These are phyloP conservation scores for Mycocalia duriaeana DNA, from an alignment of 1,284 basidiomycete species.

Conservation along the genomic window DNA sequence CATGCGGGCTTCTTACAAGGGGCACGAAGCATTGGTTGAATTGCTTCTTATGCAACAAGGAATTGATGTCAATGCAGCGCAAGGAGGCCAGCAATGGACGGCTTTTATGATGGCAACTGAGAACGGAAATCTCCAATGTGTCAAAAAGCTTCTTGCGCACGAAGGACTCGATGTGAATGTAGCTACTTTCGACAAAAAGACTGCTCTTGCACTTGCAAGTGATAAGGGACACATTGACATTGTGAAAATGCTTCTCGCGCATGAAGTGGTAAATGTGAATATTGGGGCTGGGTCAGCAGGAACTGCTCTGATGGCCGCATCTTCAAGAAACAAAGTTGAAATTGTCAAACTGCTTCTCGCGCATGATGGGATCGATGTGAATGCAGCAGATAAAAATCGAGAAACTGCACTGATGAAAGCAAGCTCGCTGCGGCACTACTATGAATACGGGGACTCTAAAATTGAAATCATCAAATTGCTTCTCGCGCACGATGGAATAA, in stretches of 20 bases:
- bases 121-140: neutral
- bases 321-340: neutral
- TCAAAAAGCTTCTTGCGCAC: neutral
- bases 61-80: neutral
- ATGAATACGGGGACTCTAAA: neutral
- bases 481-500: neutral
- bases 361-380: neutral
- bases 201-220: constrained; percentile 2
- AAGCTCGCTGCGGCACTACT: no score
- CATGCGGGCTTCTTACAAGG: neutral
- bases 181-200: neutral
- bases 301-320: constrained; percentile 2
- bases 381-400: constrained; percentile 1
- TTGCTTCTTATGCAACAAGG: neutral
- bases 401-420: constrained; percentile 4
- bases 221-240: neutral
- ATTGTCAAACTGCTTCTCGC: neutral
- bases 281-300: neutral
- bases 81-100: neutral
- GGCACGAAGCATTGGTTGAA: neutral
- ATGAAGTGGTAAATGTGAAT: constrained; percentile 2
- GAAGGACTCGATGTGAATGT: constrained; percentile 1
- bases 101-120: neutral
- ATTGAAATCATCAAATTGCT: neutral
- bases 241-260: constrained; percentile 4